Percentiles rank a stretch among this genome's conserved stretches.
Conservation (phyloP, 2,329 filamentous ascomycete genomes). For the Grosmannia serpens region DNA sequence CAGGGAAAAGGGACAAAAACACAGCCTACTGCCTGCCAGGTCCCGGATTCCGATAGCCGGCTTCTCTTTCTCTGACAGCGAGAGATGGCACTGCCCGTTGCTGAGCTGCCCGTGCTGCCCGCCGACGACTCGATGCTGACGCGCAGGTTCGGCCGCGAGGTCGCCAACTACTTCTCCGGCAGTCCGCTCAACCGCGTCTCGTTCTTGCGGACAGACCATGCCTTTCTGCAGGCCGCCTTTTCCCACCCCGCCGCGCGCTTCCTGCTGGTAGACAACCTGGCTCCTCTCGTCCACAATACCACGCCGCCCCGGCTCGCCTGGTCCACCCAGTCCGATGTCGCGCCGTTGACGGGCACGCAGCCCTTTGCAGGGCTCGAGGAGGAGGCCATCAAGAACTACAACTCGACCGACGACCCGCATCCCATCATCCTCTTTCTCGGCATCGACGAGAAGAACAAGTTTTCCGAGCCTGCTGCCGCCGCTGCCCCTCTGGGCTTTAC, state of each 20-base stretch:
- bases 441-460: conserved; percentile 49
- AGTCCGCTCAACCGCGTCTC: conserved; percentile 68
- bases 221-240: conserved; percentile 59
- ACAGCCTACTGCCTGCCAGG: too few relatives aligned
- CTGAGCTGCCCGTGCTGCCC: conserved; percentile 30
- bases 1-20: not conserved
- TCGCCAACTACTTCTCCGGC: conserved; percentile 76
- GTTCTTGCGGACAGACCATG: conserved; percentile 59
- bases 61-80: not conserved
- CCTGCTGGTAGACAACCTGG: conserved; percentile 66
- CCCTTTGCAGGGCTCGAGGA: conserved; percentile 63
- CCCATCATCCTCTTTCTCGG: conserved; percentile 79
- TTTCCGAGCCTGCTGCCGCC: conserved; percentile 17
- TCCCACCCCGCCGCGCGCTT: conserved; percentile 56
- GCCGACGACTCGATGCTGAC: conserved; percentile 56
- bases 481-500: conserved; percentile 27
- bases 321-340: conserved; percentile 57
- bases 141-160: conserved; percentile 66
- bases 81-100: conserved; percentile 5
- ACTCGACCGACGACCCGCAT: conserved; percentile 50
- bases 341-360: conserved; percentile 56
- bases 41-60: not conserved
- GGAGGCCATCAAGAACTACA: conserved; percentile 59
- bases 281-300: conserved; percentile 51
- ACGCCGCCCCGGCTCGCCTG: conserved; percentile 44